A percentile compares a stretch with the other conserved stretches of the same genome.
phyloP scores from a whole-genome alignment of 73 alveolate genomes.

The Breviolum minutum region DNA sequence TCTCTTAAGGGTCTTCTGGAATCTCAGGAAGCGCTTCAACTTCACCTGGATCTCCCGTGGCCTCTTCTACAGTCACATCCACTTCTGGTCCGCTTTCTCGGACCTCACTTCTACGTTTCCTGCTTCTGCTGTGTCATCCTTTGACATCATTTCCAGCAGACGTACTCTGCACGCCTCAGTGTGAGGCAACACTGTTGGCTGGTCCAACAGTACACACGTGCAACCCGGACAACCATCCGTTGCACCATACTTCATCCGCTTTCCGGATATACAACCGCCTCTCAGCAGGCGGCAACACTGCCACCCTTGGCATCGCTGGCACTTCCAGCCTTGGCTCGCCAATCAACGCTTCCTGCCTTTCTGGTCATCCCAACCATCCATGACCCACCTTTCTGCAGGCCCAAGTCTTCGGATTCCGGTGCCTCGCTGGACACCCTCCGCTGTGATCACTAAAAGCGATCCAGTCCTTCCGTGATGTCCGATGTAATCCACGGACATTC shows the following conservation, averaged over 20 bases:
- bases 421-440: neutral
- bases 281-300: neutral
- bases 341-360: neutral
- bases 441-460: neutral
- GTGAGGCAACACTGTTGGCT: neutral
- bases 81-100: neutral
- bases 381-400: neutral
- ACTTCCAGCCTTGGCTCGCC: neutral
- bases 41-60: neutral
- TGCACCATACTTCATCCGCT: constrained; percentile 7
- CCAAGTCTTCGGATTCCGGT: neutral
- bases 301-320: neutral
- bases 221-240: neutral
- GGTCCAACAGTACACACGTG: neutral
- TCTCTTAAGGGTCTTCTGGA: neutral
- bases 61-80: neutral
- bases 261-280: neutral
- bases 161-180: neutral
- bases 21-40: neutral
- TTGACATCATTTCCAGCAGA: neutral
- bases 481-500: neutral
- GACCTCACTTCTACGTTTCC: neutral
- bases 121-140: neutral
- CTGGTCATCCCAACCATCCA: neutral
- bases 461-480: neutral